These are phyloP conservation scores for Pogostemon cablin DNA, from an alignment of 257 asterid genomes.

Conservation along the genomic window DNA sequence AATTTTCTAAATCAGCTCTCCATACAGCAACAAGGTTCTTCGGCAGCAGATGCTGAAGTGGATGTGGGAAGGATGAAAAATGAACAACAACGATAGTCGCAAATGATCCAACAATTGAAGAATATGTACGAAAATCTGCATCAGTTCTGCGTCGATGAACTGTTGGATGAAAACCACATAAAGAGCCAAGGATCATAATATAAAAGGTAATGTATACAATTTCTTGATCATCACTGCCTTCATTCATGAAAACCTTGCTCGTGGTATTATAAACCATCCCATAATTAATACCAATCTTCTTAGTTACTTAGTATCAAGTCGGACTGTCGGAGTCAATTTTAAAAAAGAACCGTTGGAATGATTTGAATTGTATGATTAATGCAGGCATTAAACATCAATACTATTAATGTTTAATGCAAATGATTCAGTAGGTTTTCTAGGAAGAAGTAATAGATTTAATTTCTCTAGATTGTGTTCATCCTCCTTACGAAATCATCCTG, in stretches of 20 bases:
- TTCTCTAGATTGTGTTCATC: slow-evolving; percentile 24
- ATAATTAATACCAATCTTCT: too few species aligned
- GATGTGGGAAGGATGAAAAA: slow-evolving; percentile 69
- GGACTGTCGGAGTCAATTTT: too few species aligned
- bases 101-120: slow-evolving; percentile 69
- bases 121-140: slow-evolving; percentile 59
- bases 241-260: too few species aligned
- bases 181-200: slow-evolving; percentile 32
- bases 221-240: too few species aligned
- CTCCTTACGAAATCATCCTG: slow-evolving; percentile 26
- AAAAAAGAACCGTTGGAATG: too few species aligned
- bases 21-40: slow-evolving; percentile 75
- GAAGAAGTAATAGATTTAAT: slow-evolving; percentile 29
- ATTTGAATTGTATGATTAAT: too few species aligned
- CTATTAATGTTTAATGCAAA: too few species aligned
- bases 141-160: slow-evolving; percentile 65
- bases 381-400: too few species aligned
- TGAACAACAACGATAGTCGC: slow-evolving; percentile 54
- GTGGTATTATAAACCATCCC: too few species aligned
- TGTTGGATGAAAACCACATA: slow-evolving; percentile 52
- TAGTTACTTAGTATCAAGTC: too few species aligned
- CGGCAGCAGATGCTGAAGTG: slow-evolving; percentile 75
- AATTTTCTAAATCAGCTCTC: not conserved
- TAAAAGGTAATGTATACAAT: too few species aligned
- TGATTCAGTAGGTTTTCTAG: slow-evolving; percentile 23